Conservation (phyloP, 257 asterid genomes). For the Marsdenia floribunda region DNA sequence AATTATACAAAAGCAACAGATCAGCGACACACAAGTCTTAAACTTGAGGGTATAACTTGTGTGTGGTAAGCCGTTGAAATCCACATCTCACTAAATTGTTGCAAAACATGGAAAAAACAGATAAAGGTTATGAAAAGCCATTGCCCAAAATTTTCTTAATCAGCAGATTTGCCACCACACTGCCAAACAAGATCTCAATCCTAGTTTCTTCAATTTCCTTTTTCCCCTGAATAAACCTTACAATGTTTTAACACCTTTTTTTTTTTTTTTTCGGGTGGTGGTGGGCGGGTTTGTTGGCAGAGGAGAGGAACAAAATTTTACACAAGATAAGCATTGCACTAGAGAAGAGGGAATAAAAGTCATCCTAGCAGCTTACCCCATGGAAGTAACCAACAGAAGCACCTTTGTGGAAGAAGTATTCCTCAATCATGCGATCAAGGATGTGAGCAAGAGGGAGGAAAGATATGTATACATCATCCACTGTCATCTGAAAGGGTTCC, state of each 20-base stretch:
- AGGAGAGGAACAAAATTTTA: not conserved
- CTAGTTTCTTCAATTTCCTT: not conserved
- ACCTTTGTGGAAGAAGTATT: constrained; percentile 90
- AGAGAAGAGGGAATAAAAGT: not conserved
- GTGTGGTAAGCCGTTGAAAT: not conserved
- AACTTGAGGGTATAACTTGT: not conserved
- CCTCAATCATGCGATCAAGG: constrained; percentile 98
- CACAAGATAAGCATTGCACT: not conserved
- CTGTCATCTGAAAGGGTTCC: constrained; percentile 58
- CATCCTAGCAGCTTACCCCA: constrained; percentile 49
- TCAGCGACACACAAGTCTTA: constrained; percentile 5
- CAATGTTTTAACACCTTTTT: not conserved
- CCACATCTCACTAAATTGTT: not conserved
- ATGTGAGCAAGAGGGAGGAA: constrained; percentile 97
- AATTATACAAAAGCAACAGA: constrained; percentile 15
- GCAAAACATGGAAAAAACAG: not conserved
- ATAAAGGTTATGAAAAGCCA: not conserved
- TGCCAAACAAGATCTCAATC: not conserved
- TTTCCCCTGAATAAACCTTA: not conserved
- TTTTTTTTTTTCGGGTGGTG: not conserved
- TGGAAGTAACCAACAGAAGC: constrained; percentile 97
- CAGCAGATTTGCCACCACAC: not conserved
- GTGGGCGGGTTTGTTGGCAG: not conserved
- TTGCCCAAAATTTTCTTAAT: not conserved
- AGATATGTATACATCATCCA: constrained; percentile 88